phyloP scores from a whole-genome alignment of 1,139 yeast genomes.

The Blastobotrys elegans region DNA sequence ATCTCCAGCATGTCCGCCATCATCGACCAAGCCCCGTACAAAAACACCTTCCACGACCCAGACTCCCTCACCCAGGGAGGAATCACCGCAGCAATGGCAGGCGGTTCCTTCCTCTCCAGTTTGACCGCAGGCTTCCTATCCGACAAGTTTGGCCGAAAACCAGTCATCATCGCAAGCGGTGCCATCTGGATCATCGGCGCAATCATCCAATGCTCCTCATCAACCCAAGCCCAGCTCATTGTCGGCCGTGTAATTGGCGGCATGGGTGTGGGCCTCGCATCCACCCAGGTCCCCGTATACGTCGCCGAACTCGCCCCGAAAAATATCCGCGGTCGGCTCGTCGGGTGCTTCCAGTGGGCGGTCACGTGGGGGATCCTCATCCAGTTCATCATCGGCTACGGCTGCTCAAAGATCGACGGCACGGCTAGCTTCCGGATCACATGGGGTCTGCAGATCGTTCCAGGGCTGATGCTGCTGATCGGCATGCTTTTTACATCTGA shows the following conservation, averaged over 20 bases:
- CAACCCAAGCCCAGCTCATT: conserved; percentile 65
- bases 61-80: conserved; percentile 64
- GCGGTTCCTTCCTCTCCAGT: conserved; percentile 66
- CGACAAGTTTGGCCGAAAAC: conserved; percentile 72
- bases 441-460: conserved; percentile 64
- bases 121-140: conserved; percentile 43
- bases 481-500: conserved; percentile 57
- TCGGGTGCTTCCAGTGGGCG: conserved; percentile 63
- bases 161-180: conserved; percentile 71
- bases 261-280: conserved; percentile 64
- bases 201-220: conserved; percentile 71
- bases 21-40: conserved; percentile 63
- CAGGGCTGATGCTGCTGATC: conserved; percentile 48
- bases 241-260: conserved; percentile 65
- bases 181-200: conserved; percentile 77
- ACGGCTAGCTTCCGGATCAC: conserved; percentile 59
- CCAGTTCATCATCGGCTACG: conserved; percentile 57
- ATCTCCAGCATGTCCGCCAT: conserved; percentile 87
- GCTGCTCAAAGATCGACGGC: conserved; percentile 48
- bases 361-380: conserved; percentile 63
- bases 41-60: conserved; percentile 36
- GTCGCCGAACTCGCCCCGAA: conserved; percentile 68
- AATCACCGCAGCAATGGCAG: conserved; percentile 91
- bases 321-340: conserved; percentile 60
- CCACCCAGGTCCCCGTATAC: conserved; percentile 69